Base-by-base conservation (phyloP, 768 basidiomycete species). In the Russula vinacea region DNA sequence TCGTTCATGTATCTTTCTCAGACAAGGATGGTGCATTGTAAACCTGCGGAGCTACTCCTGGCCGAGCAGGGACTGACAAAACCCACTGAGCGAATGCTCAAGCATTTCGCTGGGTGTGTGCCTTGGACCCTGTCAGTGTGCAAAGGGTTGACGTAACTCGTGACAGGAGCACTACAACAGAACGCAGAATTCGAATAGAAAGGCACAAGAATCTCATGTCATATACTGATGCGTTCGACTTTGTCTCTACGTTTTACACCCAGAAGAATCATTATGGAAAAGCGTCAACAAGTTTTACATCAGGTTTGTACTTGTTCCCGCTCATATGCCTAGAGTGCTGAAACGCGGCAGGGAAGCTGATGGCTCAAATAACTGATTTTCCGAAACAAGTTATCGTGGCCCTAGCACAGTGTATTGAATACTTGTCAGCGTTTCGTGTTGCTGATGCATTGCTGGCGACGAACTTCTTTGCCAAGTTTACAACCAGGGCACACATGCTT, bases 21-120 rank as follows among this genome's bases (percentile, higher is more conserved):
- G 90, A 98, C 95, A 0, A 79, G 96, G 50, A 79, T 99, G 66
- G 84, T 88, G 2, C 94, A 99, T 72, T 83, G 86, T 24, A 84
- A 83, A 66, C 96, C 96, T 5, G 80, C 86, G 1, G 96, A 98
- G 69, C 74, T 98, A 2, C 78, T 97, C 1, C 72, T 94, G 13
- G 86, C 86, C 7, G 73, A 78, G 56, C 69, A 75, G 8, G 83
- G 80, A 3, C 71, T 96, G 33, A 90, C 86, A 57, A 81, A 81
- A 44, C 76, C 84, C 26, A 94, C 91, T 0, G 83, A 84, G 65
- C 92, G 89, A 69, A 84, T 96, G 76, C 74, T 98, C 32, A 74
- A 75, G 0, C 83, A 92, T 71, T 88, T 90, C 68, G 76, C 83
- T n/a, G 80, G 80, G 92, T 92, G 59, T 61, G 75, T 54, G 40